A percentile compares a stretch with the other conserved stretches of the same genome.
Conservation (phyloP, 164 flowering plant species). For the Nymphaea colorata region DNA sequence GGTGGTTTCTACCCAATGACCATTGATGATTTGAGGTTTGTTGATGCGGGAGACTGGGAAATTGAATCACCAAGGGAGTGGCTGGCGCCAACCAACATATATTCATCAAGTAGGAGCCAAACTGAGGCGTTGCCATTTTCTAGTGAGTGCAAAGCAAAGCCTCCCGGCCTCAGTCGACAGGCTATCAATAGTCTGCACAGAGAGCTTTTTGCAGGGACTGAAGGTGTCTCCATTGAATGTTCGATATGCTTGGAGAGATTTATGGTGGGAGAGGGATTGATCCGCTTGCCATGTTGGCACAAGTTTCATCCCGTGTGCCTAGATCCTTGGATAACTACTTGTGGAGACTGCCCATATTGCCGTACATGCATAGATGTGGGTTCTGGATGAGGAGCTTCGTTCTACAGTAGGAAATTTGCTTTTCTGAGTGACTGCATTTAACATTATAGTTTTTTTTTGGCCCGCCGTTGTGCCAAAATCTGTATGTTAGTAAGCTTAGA, state of each 20-base stretch:
- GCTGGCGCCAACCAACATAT: constrained; percentile 9
- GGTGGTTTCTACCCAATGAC: constrained; percentile 10
- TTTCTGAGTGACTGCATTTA: too few relatives aligned
- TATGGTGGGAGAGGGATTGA: constrained; percentile 38
- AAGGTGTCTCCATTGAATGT: constrained; percentile 5
- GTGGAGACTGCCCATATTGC: constrained; percentile 90
- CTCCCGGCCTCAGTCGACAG: constrained; percentile 51
- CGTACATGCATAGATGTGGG: constrained; percentile 25
- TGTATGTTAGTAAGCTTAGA: too few relatives aligned
- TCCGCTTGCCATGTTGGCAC: constrained; percentile 53
- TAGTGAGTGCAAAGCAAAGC: constrained; percentile 26
- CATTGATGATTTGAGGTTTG: constrained; percentile 29
- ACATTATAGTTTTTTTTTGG: too few relatives aligned
- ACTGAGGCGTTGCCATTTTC: constrained; percentile 6
- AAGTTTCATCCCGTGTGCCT: constrained; percentile 60
- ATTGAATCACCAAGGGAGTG: constrained; percentile 23
- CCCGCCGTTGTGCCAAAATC: too few relatives aligned
- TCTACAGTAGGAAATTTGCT: too few relatives aligned
- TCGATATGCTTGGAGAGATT: constrained; percentile 50
- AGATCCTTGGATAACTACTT: constrained; percentile 55
- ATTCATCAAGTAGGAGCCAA: constrained; percentile 9
- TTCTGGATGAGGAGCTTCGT: background rate
- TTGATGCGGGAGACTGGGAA: constrained; percentile 36
- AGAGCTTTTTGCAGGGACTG: constrained; percentile 25
- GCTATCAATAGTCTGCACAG: constrained; percentile 27